phyloP scores from a whole-genome alignment of 441 rosid species.

The Daphne laureola region DNA sequence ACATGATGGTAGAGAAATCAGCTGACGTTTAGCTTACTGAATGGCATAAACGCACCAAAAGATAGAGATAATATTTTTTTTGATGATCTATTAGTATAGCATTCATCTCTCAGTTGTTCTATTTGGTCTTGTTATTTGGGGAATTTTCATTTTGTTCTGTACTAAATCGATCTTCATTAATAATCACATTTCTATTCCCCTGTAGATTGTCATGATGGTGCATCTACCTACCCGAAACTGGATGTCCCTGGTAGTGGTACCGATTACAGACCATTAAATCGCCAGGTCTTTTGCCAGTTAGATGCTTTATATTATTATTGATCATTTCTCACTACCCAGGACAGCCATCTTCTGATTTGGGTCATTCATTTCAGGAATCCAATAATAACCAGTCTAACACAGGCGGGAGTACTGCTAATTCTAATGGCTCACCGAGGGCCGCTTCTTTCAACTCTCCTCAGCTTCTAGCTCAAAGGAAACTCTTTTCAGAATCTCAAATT shows the following conservation, averaged over 20 bases:
- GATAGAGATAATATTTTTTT: too few relatives aligned
- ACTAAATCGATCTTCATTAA: background rate
- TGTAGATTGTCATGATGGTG: slow-evolving; percentile 54
- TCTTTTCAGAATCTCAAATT: slow-evolving; percentile 66
- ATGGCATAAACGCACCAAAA: too few relatives aligned
- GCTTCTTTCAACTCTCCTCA: slow-evolving; percentile 46
- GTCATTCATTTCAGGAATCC: slow-evolving; percentile 23
- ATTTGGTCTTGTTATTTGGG: slow-evolving; percentile 2
- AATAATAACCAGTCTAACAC: slow-evolving; percentile 15
- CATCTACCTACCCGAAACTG: slow-evolving; percentile 68
- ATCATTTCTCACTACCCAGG: slow-evolving; percentile 21
- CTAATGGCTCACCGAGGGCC: slow-evolving; percentile 41
- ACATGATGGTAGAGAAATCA: too few relatives aligned
- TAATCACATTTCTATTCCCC: slow-evolving; percentile 14
- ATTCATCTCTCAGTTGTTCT: too few relatives aligned
- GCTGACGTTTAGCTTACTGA: too few relatives aligned
- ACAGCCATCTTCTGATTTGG: slow-evolving; percentile 27
- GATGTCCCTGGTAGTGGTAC: slow-evolving; percentile 68
- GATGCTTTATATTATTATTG: slow-evolving; percentile 6
- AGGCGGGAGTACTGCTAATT: slow-evolving; percentile 38
- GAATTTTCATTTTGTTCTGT: background rate
- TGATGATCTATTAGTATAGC: too few relatives aligned
- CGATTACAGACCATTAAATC: slow-evolving; percentile 50
- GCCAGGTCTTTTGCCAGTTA: slow-evolving; percentile 36
- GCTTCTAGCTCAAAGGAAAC: slow-evolving; percentile 61